Evolutionary conservation across 1,284 basidiomycete genomes (phyloP).

Genomic region (Ganoderma leucocontextum): DNA sequence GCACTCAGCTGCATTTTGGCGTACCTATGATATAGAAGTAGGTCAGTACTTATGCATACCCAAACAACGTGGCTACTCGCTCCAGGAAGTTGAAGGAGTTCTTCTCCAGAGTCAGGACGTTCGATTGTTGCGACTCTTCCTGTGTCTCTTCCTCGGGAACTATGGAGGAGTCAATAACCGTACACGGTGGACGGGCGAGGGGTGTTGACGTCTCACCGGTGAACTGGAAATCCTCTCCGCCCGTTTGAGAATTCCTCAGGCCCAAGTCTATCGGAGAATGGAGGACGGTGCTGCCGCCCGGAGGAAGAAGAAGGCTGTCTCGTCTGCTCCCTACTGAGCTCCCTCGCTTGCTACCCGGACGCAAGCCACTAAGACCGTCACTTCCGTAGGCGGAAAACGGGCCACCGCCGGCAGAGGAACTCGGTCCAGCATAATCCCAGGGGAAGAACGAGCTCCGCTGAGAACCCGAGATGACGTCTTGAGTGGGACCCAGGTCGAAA

Average conservation of each 20-base stretch:
- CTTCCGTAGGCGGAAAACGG: slow-evolving; percentile 50
- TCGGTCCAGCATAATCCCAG: slow-evolving; percentile 80
- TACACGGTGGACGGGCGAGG: background rate
- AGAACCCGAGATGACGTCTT: slow-evolving; percentile 53
- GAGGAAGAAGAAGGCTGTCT: slow-evolving; percentile 54
- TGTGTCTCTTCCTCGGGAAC: slow-evolving; percentile 46
- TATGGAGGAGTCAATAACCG: slow-evolving; percentile 36
- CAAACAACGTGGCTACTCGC: slow-evolving; percentile 49
- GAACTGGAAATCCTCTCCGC: slow-evolving; percentile 70
- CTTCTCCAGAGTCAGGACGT: slow-evolving; percentile 68
- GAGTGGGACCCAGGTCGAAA: slow-evolving; percentile 47
- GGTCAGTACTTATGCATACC: background rate
- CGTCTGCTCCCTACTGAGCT: slow-evolving; percentile 55
- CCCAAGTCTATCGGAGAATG: slow-evolving; percentile 58
- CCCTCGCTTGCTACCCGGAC: slow-evolving; percentile 59
- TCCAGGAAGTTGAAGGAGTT: slow-evolving; percentile 83
- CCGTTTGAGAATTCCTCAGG: slow-evolving; percentile 47
- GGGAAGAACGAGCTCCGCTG: slow-evolving; percentile 79
- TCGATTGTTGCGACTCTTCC: slow-evolving; percentile 60
- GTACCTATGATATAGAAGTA: slow-evolving; percentile 56
- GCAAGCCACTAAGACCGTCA: slow-evolving; percentile 57
- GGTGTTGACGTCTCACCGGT: slow-evolving; percentile 52
- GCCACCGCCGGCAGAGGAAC: slow-evolving; percentile 58
- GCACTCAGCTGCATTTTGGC: slow-evolving; percentile 76
- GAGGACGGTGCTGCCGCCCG: slow-evolving; percentile 39